Evolutionary conservation across 768 basidiomycete species (phyloP), one percentile per base, ranked within the genome.

Genomic region (Ramaria rubella): DNA sequence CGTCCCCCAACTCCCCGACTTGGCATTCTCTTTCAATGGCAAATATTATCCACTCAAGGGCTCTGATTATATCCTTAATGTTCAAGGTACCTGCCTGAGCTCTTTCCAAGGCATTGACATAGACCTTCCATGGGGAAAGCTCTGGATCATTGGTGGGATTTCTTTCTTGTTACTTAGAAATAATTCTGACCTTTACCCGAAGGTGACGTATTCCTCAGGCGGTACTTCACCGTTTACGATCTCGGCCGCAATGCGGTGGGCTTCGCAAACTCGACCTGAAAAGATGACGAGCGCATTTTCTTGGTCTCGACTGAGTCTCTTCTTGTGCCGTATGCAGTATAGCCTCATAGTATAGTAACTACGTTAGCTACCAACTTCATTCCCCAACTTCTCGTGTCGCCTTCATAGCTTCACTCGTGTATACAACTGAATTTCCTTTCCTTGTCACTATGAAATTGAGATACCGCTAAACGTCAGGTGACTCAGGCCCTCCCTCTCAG

Each of bases 21-120:
- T 99, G 53, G 72, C 86, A 9, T 86, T 99, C 77, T 79, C 75
- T 71, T 94, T 99, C 62, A 79, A 77, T 59, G 91, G 90, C 68
- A 82, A 86, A 68, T 70, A 81, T 1, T 97, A 90, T 73, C 73
- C 85, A 1, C 73, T 99, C 65, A 81, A 85, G 70, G 88, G 85
- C 31, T 77, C 75, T 3, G 95, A 98, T 69, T 98, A 99, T 72
- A 77, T 97, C 63, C 79, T 99, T 49, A 78, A 98, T 60, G 80
- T 95, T 14, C 86, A 88, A 68, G 92, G 90, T 24, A 90, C 91
- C 15, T 99, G 96, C 70, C 89, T 99, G 60, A 94, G 90, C 19
- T 75, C 94, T 17, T 99, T 99, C 78, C 89, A 83, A 44, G 90
- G 89, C 23, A 72, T 97, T 72, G 94, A 97, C 67, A 86, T 96